Evolutionary conservation across 495 filamentous ascomycete genomes (phyloP).

Genomic region (Aspergillus egyptiacus): DNA sequence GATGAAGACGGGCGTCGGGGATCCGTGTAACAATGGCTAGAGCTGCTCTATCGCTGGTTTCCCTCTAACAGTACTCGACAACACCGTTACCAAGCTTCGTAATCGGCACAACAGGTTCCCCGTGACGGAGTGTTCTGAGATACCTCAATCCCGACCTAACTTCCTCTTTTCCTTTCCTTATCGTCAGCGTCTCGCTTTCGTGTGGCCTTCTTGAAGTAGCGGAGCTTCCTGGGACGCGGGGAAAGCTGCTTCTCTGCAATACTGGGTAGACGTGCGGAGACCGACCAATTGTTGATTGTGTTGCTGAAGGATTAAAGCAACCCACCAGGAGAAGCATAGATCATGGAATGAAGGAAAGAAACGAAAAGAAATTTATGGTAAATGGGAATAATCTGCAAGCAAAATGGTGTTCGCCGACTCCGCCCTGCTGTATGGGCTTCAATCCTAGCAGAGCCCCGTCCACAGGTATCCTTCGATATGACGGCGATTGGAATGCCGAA

Average conservation of each 20-base stretch:
- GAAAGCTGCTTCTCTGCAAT: slow-evolving; percentile 36
- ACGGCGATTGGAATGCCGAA: slow-evolving; percentile 16
- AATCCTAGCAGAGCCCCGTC: slow-evolving; percentile 26
- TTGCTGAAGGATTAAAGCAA: slow-evolving; percentile 10
- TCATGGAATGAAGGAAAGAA: slow-evolving; percentile 12
- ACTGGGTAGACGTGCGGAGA: slow-evolving; percentile 26
- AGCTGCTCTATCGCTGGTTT: slow-evolving; percentile 10
- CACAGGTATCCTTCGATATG: slow-evolving; percentile 11
- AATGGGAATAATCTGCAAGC: slow-evolving; percentile 19
- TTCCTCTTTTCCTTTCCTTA: slow-evolving; percentile 1
- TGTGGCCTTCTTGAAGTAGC: slow-evolving; percentile 31
- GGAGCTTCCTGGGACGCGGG: slow-evolving; percentile 37
- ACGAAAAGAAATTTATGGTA: slow-evolving; percentile 10
- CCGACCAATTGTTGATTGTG: slow-evolving; percentile 28
- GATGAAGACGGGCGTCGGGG: slow-evolving; percentile 32
- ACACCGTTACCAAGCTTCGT: slow-evolving; percentile 12
- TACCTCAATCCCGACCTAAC: slow-evolving; percentile 10
- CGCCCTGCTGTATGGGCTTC: slow-evolving; percentile 23
- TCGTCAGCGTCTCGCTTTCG: slow-evolving; percentile 14
- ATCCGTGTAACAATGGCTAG: slow-evolving; percentile 31
- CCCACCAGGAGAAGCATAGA: slow-evolving; percentile 16
- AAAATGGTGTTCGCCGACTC: slow-evolving; percentile 18
- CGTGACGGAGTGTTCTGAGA: slow-evolving; percentile 10
- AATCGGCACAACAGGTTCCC: slow-evolving; percentile 14
- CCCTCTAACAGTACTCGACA: slow-evolving; percentile 12